phyloP scores from a whole-genome alignment of 805 yeast species.

The Nakazawaea anatomiae region DNA sequence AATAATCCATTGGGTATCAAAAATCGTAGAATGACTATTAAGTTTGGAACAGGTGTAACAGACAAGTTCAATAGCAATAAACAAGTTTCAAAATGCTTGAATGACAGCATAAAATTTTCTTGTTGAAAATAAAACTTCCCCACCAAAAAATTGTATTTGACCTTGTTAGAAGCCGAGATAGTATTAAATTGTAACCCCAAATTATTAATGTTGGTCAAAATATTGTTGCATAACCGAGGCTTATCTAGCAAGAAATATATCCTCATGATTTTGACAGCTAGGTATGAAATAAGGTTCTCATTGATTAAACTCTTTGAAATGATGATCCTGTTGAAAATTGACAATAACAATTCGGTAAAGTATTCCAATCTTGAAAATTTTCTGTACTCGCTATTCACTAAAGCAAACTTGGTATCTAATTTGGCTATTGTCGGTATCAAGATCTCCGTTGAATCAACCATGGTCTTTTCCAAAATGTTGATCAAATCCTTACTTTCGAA shows the following conservation, averaged over 20 bases:
- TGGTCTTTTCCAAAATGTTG: slow-evolving; percentile 23
- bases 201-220: slow-evolving; percentile 54
- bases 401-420: slow-evolving; percentile 36
- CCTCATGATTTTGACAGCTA: slow-evolving; percentile 44
- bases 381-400: slow-evolving; percentile 22
- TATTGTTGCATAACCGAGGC: slow-evolving; percentile 55
- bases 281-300: slow-evolving; percentile 39
- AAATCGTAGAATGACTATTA: slow-evolving; percentile 34
- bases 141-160: slow-evolving; percentile 47
- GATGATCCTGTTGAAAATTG: slow-evolving; percentile 44
- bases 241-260: slow-evolving; percentile 47
- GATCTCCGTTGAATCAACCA: slow-evolving; percentile 31
- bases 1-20: slow-evolving; percentile 47
- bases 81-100: slow-evolving; percentile 46
- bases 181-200: slow-evolving; percentile 35
- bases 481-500: slow-evolving; percentile 23
- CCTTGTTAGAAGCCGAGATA: slow-evolving; percentile 37
- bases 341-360: slow-evolving; percentile 42
- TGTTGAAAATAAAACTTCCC: slow-evolving; percentile 51
- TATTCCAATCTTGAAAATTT: slow-evolving; percentile 38
- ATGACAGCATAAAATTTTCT: slow-evolving; percentile 40
- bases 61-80: slow-evolving; percentile 27
- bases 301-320: slow-evolving; percentile 36
- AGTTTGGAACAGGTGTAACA: slow-evolving; percentile 21
- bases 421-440: slow-evolving; percentile 39